These are phyloP conservation scores for Esteya vermicola DNA, from an alignment of 2,329 filamentous ascomycete species.

Conservation along the genomic window DNA sequence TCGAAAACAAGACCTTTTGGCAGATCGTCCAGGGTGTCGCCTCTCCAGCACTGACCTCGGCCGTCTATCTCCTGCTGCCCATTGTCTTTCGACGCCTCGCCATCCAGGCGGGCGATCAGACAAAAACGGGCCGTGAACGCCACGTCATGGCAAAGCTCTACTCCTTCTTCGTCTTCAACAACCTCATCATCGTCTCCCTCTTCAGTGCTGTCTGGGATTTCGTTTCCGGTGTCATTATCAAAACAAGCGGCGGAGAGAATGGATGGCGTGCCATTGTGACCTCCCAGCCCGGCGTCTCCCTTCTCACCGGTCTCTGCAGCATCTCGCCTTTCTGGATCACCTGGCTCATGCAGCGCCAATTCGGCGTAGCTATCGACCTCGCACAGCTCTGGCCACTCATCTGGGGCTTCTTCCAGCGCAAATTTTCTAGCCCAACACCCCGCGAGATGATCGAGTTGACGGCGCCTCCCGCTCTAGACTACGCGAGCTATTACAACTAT, in stretches of 20 bases:
- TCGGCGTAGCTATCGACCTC: constrained; percentile 89
- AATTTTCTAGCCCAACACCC: constrained; percentile 76
- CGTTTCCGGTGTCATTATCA: constrained; percentile 47
- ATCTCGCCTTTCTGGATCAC: constrained; percentile 90
- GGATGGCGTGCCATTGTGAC: constrained; percentile 56
- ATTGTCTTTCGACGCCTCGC: constrained; percentile 83
- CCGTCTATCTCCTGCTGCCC: constrained; percentile 77
- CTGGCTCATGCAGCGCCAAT: constrained; percentile 81
- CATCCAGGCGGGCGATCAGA: constrained; percentile 71
- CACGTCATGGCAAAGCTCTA: constrained; percentile 87
- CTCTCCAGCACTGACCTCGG: constrained; percentile 73
- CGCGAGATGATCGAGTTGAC: constrained; percentile 85
- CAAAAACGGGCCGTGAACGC: constrained; percentile 81
- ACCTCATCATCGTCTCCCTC: constrained; percentile 82
- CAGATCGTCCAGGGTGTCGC: constrained; percentile 82
- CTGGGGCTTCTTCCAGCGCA: constrained; percentile 74
- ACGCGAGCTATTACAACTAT: constrained; percentile 95
- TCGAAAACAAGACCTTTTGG: constrained; percentile 54
- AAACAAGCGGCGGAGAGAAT: constrained; percentile 39
- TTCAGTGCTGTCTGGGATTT: constrained; percentile 75
- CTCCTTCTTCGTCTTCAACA: constrained; percentile 96
- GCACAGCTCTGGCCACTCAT: constrained; percentile 72
- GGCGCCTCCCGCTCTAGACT: constrained; percentile 84
- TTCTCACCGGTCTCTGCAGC: constrained; percentile 58
- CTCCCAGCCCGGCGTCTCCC: constrained; percentile 43